Evolutionary conservation across 164 flowering plant genomes (phyloP).

Genomic region (Magnolia officinalis): DNA sequence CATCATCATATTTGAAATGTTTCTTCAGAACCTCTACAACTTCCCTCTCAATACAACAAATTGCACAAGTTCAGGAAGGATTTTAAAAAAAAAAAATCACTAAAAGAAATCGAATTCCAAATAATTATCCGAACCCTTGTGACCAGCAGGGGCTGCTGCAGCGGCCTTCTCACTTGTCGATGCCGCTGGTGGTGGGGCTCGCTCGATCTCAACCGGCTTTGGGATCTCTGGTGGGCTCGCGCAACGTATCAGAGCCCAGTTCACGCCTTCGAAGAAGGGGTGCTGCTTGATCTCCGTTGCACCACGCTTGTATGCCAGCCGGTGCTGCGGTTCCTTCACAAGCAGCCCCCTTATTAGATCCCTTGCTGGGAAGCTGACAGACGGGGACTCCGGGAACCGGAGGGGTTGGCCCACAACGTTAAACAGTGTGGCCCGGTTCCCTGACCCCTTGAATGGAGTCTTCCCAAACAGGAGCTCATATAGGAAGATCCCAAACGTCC

Average conservation of each 20-base stretch:
- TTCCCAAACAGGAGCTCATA: slow-evolving; percentile 37
- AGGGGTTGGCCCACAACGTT: slow-evolving; percentile 40
- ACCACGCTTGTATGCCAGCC: slow-evolving; percentile 33
- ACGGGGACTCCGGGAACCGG: slow-evolving; percentile 32
- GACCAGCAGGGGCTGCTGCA: slow-evolving; percentile 20
- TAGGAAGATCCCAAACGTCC: slow-evolving; percentile 39
- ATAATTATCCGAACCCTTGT: slow-evolving; percentile 50
- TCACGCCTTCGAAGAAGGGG: slow-evolving; percentile 34
- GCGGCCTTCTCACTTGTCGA: slow-evolving; percentile 26
- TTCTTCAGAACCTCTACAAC: slow-evolving; percentile 15
- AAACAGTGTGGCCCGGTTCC: slow-evolving; percentile 35
- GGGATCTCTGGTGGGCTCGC: slow-evolving; percentile 37
- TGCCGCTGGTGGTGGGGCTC: slow-evolving; percentile 12
- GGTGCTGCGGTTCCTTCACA: slow-evolving; percentile 34
- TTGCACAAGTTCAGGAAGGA: not conserved
- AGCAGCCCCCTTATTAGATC: slow-evolving; percentile 34
- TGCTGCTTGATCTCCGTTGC: slow-evolving; percentile 36
- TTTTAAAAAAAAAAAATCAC: not conserved
- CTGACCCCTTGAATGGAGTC: slow-evolving; percentile 43
- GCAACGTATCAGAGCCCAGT: slow-evolving; percentile 40
- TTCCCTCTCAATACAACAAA: slow-evolving; percentile 19
- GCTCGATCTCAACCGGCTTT: slow-evolving; percentile 25
- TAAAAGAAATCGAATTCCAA: slow-evolving; percentile 87
- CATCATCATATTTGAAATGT: slow-evolving; percentile 12
- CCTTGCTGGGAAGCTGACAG: slow-evolving; percentile 29